Base-by-base conservation (phyloP, 495 filamentous ascomycete genomes). In the Talaromyces nanjingensis region DNA sequence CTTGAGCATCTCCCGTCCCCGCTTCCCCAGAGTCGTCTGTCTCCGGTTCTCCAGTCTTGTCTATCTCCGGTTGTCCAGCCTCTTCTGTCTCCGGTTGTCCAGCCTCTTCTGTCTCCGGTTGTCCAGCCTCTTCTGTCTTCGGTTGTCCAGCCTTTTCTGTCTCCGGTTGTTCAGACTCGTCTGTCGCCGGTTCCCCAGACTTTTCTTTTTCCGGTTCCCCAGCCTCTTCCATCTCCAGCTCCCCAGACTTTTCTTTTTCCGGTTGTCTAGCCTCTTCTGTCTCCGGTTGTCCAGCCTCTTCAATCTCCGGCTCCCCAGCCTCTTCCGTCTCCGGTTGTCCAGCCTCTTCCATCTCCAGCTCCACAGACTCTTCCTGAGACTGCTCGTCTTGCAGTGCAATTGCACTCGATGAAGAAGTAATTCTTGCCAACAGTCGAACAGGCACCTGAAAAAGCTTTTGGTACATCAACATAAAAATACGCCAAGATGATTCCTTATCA, bases 401-500 rank as follows among this genome's bases (percentile, higher is more conserved):
- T 49, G n/a, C 16, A 20, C n/a, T 20, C 12, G 45, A 18, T 20
- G 45, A 4, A 49, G 6, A 49, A n/a, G 45, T 18, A 49, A 49
- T 49, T 49, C 6, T 20, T 49, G n/a, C 8, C 18, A 20, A 14
- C 45, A 20, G 18, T 49, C 11, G 45, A 56, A 25, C 11, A 56
- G 53, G 20, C 57, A 60, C 22, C n/a, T 34, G 11, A 42, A 60
- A 60, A 16, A 60, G 57, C 31, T 18, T 34, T 25, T n/a, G 31
- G 31, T 60, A 60, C 57, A 60, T 42, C 57, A 60, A 20, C 57
- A 60, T 42, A 25, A 24, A 37, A 20, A 60, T 14, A 4, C 33
- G 1, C 14, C 31, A 27, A 27, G 2, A 27, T 24, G 22, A 27
- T 27, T 5, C 0, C 3, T 27, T 4, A 27, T 4, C 27, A 5